Conservation (phyloP, 2,329 filamentous ascomycete genomes). For the Phaeophleospora eucalypticola region DNA sequence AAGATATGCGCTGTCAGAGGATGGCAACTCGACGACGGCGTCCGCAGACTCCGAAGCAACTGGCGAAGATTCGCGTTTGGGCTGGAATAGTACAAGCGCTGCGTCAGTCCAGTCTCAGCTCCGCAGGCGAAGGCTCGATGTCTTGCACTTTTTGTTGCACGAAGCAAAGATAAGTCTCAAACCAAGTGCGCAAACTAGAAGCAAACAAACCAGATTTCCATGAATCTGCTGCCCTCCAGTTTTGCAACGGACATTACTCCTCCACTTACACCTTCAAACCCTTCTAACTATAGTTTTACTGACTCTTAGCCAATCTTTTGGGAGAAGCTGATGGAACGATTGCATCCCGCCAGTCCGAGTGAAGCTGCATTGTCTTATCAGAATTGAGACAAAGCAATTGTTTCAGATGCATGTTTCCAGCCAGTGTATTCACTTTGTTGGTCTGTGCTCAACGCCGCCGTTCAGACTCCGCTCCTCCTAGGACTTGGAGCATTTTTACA, state of each 20-base stretch:
- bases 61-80: constrained; percentile 76
- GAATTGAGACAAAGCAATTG: not conserved
- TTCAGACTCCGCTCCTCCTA: not conserved
- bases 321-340: not conserved
- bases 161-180: no score
- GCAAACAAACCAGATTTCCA: no score
- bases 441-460: not conserved
- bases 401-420: not conserved
- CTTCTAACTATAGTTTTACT: not conserved
- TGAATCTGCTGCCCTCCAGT: not conserved
- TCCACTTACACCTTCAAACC: no score
- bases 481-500: not conserved
- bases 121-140: not conserved
- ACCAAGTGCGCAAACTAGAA: no score
- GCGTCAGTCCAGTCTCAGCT: no score
- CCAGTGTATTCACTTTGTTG: not conserved
- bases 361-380: not conserved
- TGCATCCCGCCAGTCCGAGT: not conserved
- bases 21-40: constrained; percentile 71
- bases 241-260: no score
- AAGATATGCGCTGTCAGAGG: constrained; percentile 72
- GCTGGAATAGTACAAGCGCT: not conserved
- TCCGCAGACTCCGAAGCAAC: constrained; percentile 64
- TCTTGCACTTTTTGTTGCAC: not conserved
- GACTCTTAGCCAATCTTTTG: not conserved